A percentile compares a stretch with the other conserved stretches of the same genome.
Conservation (phyloP, 345 rosid genomes). For the Eucalyptus coolabah region DNA sequence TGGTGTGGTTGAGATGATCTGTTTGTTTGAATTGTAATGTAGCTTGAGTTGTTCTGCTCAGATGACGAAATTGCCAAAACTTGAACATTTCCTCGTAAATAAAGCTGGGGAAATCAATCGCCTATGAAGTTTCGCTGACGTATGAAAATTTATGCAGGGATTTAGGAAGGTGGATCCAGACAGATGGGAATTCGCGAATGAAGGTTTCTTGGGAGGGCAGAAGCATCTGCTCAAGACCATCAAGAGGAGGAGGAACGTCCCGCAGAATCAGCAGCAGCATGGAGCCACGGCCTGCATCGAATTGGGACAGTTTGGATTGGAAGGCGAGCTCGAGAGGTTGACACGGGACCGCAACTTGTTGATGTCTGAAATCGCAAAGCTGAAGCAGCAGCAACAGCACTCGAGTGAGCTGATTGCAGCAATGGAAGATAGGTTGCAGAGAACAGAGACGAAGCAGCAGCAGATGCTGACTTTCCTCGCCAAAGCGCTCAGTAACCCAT, state of each 20-base stretch:
- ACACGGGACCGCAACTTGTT: constrained; percentile 48
- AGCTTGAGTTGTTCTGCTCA: background rate
- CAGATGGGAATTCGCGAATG: constrained; percentile 88
- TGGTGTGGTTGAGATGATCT: background rate
- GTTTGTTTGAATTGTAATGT: background rate
- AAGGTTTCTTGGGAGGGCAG: constrained; percentile 80
- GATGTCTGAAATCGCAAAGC: constrained; percentile 38
- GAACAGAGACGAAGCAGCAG: constrained; percentile 62
- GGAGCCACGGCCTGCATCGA: constrained; percentile 44
- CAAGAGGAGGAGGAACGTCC: constrained; percentile 51
- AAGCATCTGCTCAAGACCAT: constrained; percentile 63
- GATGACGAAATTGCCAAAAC: background rate
- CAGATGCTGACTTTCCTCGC: constrained; percentile 74
- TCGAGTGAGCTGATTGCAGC: constrained; percentile 33
- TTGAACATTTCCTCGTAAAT: background rate
- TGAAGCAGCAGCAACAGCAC: constrained; percentile 64
- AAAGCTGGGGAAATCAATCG: background rate
- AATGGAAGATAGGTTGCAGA: constrained; percentile 36
- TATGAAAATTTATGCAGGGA: constrained; percentile 31
- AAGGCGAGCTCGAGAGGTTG: constrained; percentile 49
- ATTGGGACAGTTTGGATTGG: constrained; percentile 64
- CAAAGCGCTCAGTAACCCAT: constrained; percentile 50
- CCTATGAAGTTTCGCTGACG: background rate
- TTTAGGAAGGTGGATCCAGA: constrained; percentile 88
- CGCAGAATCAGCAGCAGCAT: constrained; percentile 22